A percentile compares a stretch with the other conserved stretches of the same genome.
These are phyloP conservation scores for Rubus parviflorus DNA, from an alignment of 306 rosid genomes.

Conservation along the genomic window DNA sequence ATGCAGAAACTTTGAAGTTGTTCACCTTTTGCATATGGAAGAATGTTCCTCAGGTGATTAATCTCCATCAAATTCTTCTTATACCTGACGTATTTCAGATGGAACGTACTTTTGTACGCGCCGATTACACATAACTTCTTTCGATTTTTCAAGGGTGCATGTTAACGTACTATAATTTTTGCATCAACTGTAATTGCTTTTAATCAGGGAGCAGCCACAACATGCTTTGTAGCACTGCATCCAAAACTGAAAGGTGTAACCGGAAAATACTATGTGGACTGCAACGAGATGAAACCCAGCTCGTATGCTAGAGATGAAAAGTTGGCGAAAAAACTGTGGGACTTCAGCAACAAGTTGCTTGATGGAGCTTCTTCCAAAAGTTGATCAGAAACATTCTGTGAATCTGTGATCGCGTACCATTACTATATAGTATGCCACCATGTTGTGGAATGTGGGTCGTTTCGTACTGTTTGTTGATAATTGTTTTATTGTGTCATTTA, in stretches of 20 bases:
- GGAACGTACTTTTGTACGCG: no score
- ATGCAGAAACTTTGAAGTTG: constrained; percentile 51
- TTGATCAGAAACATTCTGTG: neutral
- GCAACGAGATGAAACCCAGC: constrained; percentile 68
- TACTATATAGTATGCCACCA: neutral
- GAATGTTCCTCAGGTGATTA: constrained; percentile 74
- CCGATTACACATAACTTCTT: neutral
- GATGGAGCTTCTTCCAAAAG: constrained; percentile 37
- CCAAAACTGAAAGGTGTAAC: constrained; percentile 69
- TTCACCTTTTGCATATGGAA: constrained; percentile 78
- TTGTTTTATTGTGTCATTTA: neutral
- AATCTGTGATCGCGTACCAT: neutral
- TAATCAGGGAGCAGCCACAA: constrained; percentile 82
- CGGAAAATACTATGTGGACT: constrained; percentile 73
- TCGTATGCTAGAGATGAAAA: constrained; percentile 41
- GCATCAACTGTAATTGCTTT: neutral
- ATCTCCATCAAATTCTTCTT: neutral
- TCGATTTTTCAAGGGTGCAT: neutral
- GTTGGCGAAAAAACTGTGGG: constrained; percentile 71
- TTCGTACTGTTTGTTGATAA: neutral
- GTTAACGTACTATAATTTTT: neutral
- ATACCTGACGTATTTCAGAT: neutral
- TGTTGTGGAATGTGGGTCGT: neutral
- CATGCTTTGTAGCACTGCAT: constrained; percentile 77
- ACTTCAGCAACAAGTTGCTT: constrained; percentile 72